Conservation (phyloP, 495 filamentous ascomycete species). For the Trypethelium eluteriae region DNA sequence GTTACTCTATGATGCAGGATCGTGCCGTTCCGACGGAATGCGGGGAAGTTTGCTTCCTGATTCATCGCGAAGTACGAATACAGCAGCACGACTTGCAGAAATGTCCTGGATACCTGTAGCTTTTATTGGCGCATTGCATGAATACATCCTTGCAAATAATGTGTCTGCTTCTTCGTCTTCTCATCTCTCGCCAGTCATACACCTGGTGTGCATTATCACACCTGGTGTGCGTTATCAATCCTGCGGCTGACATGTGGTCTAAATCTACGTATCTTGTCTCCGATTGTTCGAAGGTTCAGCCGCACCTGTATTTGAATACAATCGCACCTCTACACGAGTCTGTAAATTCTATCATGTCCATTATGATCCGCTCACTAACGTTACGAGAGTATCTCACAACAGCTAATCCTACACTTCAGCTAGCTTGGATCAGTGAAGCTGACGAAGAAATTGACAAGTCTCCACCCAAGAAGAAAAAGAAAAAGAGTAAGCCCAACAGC, state of each 20-base stretch:
- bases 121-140: constrained; percentile 10
- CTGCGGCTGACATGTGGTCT: constrained; percentile 1
- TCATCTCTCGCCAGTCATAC: neutral
- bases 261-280: constrained; percentile 6
- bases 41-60: neutral
- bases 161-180: neutral
- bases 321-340: constrained; percentile 4
- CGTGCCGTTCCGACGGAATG: neutral
- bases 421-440: constrained; percentile 3
- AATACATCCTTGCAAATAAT: constrained; percentile 4
- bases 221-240: neutral
- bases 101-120: constrained; percentile 1
- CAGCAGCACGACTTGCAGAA: neutral
- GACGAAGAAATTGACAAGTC: constrained; percentile 9
- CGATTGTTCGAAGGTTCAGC: neutral
- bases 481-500: constrained; percentile 2
- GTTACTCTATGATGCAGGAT: neutral
- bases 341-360: neutral
- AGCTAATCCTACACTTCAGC: constrained; percentile 10
- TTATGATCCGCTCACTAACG: constrained; percentile 5
- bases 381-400: constrained; percentile 8
- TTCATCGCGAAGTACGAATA: neutral
- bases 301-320: constrained; percentile 3
- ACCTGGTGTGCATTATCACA: neutral
- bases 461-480: constrained; percentile 5